phyloP scores from a whole-genome alignment of 1,284 basidiomycete genomes.

The Rhodofomes roseus region DNA sequence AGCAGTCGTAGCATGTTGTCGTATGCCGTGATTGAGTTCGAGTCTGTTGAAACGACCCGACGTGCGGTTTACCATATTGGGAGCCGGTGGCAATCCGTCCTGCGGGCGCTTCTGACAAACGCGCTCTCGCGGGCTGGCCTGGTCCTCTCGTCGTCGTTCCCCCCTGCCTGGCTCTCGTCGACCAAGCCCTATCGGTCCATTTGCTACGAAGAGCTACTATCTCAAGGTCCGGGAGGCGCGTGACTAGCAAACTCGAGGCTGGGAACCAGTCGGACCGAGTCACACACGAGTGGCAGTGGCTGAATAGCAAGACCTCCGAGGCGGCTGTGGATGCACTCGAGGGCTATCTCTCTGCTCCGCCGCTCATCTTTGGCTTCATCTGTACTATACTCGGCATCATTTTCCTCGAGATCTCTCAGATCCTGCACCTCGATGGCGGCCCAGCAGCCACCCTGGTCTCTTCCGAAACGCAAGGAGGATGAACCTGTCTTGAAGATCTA shows the following conservation, averaged over 20 bases:
- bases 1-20: not conserved
- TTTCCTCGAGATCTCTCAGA: not conserved
- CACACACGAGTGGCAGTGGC: not conserved
- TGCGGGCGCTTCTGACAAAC: not conserved
- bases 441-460: conserved; percentile 53
- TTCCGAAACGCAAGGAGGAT: conserved; percentile 43
- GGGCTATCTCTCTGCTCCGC: not conserved
- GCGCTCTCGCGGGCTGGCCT: not conserved
- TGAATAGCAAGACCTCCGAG: not conserved
- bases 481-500: conserved; percentile 82
- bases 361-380: not conserved
- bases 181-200: not conserved
- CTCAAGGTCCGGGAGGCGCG: not conserved
- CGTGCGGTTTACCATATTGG: not conserved
- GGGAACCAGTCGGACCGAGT: not conserved
- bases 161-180: not conserved
- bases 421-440: conserved; percentile 29
- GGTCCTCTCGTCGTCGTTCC: not conserved
- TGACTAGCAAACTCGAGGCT: not conserved
- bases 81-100: not conserved
- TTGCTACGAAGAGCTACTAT: no score
- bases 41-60: not conserved
- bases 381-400: not conserved
- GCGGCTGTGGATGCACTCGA: not conserved
- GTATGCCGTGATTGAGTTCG: not conserved